Percentiles rank a stretch among this genome's conserved stretches.
Conservation (phyloP, 179 eudicot species). For the Corrigiola litoralis region DNA sequence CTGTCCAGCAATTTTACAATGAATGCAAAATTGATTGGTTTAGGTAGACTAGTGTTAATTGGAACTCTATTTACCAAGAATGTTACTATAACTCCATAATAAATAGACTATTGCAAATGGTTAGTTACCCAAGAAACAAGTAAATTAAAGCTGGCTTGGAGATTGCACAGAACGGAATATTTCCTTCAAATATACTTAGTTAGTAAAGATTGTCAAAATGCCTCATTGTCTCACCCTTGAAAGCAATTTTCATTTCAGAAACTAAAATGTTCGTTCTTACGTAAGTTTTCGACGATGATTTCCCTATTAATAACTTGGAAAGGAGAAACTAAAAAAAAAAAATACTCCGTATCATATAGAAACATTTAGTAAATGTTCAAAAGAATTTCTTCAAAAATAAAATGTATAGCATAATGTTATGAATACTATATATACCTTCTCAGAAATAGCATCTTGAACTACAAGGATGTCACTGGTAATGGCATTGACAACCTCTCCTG, state of each 20-base stretch:
- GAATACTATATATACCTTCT: conserved; percentile 51
- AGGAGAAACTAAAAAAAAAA: background rate
- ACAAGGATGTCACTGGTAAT: conserved; percentile 81
- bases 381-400: too few relatives aligned
- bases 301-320: too few relatives aligned
- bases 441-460: conserved; percentile 95
- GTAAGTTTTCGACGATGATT: too few relatives aligned
- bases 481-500: conserved; percentile 88
- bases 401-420: too few relatives aligned
- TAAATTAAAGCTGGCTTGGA: too few relatives aligned
- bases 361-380: too few relatives aligned
- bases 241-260: too few relatives aligned
- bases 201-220: conserved; percentile 6
- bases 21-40: conserved; percentile 7
- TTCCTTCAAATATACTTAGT: background rate
- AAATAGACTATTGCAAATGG: background rate
- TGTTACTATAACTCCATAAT: background rate
- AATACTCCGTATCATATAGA: background rate
- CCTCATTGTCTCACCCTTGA: conserved; percentile 4
- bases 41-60: background rate
- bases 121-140: background rate
- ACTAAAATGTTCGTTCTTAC: too few relatives aligned
- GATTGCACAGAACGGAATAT: background rate
- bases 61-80: background rate
- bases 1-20: conserved; percentile 8